These are phyloP conservation scores for Clohesyomyces aquaticus DNA, from an alignment of 495 filamentous ascomycete genomes.

Conservation along the genomic window DNA sequence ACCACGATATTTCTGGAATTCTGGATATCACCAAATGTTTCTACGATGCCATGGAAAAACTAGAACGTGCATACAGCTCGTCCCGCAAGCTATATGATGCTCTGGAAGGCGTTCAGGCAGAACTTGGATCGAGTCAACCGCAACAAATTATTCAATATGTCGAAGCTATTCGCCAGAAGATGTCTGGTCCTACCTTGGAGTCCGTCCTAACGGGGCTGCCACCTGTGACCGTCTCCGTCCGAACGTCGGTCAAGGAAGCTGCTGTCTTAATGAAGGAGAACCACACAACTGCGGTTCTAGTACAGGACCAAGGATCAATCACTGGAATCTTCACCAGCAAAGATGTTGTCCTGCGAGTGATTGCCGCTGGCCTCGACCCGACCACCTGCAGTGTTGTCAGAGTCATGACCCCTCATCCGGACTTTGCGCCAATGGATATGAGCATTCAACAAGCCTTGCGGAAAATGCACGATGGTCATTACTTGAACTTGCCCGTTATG, in stretches of 20 bases:
- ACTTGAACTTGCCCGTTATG: constrained; percentile 97
- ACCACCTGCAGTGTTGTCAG: constrained; percentile 94
- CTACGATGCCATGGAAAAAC: constrained; percentile 99
- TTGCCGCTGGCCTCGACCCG: constrained; percentile 93
- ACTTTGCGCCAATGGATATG: constrained; percentile 99
- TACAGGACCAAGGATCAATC: constrained; percentile 95
- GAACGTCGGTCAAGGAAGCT: constrained; percentile 94
- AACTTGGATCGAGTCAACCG: constrained; percentile 92
- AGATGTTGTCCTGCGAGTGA: constrained; percentile 96
- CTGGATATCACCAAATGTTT: constrained; percentile 99
- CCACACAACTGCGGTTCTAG: constrained; percentile 93
- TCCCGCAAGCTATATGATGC: constrained; percentile 96
- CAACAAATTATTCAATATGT: constrained; percentile 99
- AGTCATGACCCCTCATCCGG: constrained; percentile 98
- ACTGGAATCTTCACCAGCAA: constrained; percentile 99
- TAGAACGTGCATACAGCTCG: constrained; percentile 95
- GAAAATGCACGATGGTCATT: constrained; percentile 99
- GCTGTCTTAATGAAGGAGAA: constrained; percentile 96
- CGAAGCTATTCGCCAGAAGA: constrained; percentile 89
- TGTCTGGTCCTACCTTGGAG: constrained; percentile 97
- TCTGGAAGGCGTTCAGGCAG: constrained; percentile 97
- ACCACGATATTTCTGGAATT: constrained; percentile 97
- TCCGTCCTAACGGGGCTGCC: constrained; percentile 89
- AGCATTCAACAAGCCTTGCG: constrained; percentile 95
- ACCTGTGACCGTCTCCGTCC: constrained; percentile 90